A percentile compares a stretch with the other conserved stretches of the same genome.
These are phyloP conservation scores for Sphaerostilbella broomeana DNA, from an alignment of 2,329 filamentous ascomycete genomes.

Conservation along the genomic window DNA sequence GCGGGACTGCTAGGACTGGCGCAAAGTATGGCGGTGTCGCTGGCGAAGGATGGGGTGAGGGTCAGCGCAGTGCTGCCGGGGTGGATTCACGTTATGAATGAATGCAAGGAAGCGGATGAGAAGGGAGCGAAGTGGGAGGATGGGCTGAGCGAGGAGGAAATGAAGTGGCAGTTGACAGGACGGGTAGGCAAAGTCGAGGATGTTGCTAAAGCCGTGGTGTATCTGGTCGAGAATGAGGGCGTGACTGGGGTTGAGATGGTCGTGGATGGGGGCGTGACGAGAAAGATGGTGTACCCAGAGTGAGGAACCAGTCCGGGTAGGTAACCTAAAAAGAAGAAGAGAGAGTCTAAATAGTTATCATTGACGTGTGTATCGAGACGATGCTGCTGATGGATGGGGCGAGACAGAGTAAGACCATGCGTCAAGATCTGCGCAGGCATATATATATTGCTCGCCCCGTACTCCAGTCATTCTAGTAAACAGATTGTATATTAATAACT, in stretches of 20 bases:
- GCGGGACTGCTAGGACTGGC: constrained; percentile 44
- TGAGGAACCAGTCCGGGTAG: constrained; percentile 8
- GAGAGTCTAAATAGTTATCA: too few relatives aligned
- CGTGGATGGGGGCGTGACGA: constrained; percentile 25
- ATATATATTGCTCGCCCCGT: too few relatives aligned
- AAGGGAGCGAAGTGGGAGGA: constrained; percentile 37
- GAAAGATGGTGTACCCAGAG: constrained; percentile 27
- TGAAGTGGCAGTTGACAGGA: constrained; percentile 42
- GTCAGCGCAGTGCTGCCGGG: constrained; percentile 45
- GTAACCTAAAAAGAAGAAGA: too few relatives aligned
- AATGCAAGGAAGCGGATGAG: constrained; percentile 29
- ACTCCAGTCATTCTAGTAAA: too few relatives aligned
- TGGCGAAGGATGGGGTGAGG: constrained; percentile 36
- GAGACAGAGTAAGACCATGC: too few relatives aligned
- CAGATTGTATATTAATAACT: too few relatives aligned
- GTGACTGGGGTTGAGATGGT: constrained; percentile 25
- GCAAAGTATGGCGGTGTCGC: constrained; percentile 40
- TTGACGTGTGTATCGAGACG: too few relatives aligned
- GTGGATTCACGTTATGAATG: constrained; percentile 44
- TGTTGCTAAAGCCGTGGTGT: constrained; percentile 22
- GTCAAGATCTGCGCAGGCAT: too few relatives aligned
- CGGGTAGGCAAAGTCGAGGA: constrained; percentile 45
- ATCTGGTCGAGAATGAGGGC: constrained; percentile 21
- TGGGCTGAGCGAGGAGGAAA: constrained; percentile 37
- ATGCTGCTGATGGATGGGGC: too few relatives aligned